phyloP scores from a whole-genome alignment of 345 rosid genomes.

The Camelina sativa region DNA sequence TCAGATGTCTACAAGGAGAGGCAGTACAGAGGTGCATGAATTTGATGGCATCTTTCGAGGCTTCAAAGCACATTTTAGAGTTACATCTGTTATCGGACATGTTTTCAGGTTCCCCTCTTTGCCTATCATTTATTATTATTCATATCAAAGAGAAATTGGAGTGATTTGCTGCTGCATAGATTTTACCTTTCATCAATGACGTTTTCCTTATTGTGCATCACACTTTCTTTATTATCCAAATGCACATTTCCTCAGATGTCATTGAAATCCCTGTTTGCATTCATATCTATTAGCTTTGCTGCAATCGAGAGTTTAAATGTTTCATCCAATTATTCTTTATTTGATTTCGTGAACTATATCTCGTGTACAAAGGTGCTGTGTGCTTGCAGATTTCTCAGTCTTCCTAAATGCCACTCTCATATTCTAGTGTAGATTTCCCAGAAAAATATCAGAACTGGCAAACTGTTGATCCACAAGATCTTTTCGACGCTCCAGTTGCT shows the following conservation, averaged over 20 bases:
- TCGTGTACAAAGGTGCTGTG: not conserved
- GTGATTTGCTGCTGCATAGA: constrained; percentile 7
- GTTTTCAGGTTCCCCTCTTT: constrained; percentile 77
- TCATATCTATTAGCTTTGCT: not conserved
- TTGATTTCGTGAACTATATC: not conserved
- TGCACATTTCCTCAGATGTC: not conserved
- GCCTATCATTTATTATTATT: not conserved
- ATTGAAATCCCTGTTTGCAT: not conserved
- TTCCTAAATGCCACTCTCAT: constrained; percentile 35
- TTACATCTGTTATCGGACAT: constrained; percentile 92
- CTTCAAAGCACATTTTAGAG: constrained; percentile 58
- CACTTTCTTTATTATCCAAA: not conserved
- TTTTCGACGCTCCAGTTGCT: constrained; percentile 70
- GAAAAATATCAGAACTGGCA: constrained; percentile 78
- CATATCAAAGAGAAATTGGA: not conserved
- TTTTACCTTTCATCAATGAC: not conserved
- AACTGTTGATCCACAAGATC: constrained; percentile 70
- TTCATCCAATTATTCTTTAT: not conserved
- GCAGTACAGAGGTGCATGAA: constrained; percentile 88
- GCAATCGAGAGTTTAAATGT: not conserved
- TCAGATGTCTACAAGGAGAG: constrained; percentile 83
- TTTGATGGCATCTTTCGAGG: constrained; percentile 76
- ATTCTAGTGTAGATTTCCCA: constrained; percentile 92
- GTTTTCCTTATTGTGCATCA: not conserved
- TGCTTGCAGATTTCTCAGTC: constrained; percentile 17